Percentiles rank a stretch among this genome's conserved stretches.
phyloP scores from a whole-genome alignment of 345 rosid genomes.

The Populus euphratica region DNA sequence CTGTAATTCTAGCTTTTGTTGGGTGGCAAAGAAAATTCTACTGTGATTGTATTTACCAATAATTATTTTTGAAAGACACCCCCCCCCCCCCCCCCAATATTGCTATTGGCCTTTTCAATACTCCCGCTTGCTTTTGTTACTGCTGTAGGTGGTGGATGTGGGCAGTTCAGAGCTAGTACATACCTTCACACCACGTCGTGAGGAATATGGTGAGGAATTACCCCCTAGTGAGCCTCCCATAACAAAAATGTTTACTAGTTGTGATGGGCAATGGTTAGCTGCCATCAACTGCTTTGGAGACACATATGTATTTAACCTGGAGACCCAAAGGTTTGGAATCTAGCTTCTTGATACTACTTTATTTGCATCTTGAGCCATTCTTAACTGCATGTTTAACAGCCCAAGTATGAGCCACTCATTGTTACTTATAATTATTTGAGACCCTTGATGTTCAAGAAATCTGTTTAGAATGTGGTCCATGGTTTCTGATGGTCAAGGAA shows the following conservation, averaged over 20 bases:
- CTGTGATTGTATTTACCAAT: too few relatives aligned
- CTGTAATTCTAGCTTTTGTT: too few relatives aligned
- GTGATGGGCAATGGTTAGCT: slow-evolving; percentile 90
- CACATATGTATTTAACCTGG: slow-evolving; percentile 71
- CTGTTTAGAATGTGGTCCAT: not conserved
- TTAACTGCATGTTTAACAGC: not conserved
- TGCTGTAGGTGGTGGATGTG: slow-evolving; percentile 59
- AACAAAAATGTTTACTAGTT: slow-evolving; percentile 79
- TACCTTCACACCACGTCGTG: slow-evolving; percentile 56
- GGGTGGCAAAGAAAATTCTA: too few relatives aligned
- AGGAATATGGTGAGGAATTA: slow-evolving; percentile 42
- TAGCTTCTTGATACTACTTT: not conserved
- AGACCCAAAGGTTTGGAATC: slow-evolving; percentile 59
- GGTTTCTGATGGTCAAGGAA: not conserved
- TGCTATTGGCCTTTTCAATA: not conserved
- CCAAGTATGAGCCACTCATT: not conserved
- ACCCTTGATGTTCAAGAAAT: not conserved
- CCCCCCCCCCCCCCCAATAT: not conserved
- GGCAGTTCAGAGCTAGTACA: slow-evolving; percentile 52
- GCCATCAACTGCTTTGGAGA: slow-evolving; percentile 95
- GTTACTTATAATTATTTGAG: not conserved
- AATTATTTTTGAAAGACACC: too few relatives aligned
- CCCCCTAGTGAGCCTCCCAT: slow-evolving; percentile 72
- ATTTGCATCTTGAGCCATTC: not conserved
- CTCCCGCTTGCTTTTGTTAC: not conserved